These are phyloP conservation scores for Hondaea fermentalgiana DNA, from an alignment of 108 stramenopile species.

Conservation along the genomic window DNA sequence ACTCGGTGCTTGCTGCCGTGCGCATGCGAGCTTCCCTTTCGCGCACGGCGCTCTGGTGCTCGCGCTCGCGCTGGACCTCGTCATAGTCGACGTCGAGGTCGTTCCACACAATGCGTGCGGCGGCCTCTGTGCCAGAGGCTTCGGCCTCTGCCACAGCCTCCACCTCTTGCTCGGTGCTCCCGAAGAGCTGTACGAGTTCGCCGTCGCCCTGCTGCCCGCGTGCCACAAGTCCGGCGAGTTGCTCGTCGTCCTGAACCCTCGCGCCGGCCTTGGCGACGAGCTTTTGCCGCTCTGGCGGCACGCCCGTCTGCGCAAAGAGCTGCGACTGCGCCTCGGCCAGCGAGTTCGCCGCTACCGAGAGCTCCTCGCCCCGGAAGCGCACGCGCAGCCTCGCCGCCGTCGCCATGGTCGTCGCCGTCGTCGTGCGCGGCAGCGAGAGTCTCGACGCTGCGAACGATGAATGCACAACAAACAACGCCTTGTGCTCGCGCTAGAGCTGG, in stretches of 20 bases:
- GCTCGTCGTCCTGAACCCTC: neutral
- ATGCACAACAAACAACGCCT: too few species aligned
- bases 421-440: too few species aligned
- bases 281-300: neutral
- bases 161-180: neutral
- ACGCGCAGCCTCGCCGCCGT: neutral
- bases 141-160: neutral
- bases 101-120: neutral
- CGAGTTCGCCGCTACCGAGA: neutral
- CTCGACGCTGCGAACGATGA: too few species aligned
- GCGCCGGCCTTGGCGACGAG: neutral
- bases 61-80: neutral
- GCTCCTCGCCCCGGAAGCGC: neutral
- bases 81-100: constrained; percentile 5
- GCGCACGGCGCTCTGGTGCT: neutral
- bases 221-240: neutral
- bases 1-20: neutral
- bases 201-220: neutral
- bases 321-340: neutral
- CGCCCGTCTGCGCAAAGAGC: neutral
- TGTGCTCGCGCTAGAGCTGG: too few species aligned
- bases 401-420: too few species aligned
- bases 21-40: neutral
- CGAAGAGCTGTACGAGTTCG: neutral
- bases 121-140: neutral